Percentiles rank a stretch among this genome's conserved stretches.
phyloP scores from a whole-genome alignment of 345 rosid species.

The Eucalyptus decipiens region DNA sequence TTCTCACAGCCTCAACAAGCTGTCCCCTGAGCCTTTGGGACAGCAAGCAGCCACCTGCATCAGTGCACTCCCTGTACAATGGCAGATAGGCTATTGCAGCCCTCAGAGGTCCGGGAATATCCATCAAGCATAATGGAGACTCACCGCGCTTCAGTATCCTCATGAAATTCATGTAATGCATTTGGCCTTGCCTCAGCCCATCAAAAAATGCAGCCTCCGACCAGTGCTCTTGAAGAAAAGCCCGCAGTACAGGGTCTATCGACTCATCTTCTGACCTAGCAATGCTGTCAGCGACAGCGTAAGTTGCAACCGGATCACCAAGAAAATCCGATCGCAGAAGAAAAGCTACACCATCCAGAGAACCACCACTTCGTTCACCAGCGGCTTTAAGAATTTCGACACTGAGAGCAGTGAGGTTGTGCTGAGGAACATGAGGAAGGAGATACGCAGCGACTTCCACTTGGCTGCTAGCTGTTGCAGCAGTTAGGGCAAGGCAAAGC shows the following conservation, averaged over 20 bases:
- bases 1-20: slow-evolving; percentile 65
- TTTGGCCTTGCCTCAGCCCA: slow-evolving; percentile 61
- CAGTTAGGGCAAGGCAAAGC: slow-evolving; percentile 89
- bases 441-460: slow-evolving; percentile 76
- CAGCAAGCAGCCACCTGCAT: slow-evolving; percentile 45
- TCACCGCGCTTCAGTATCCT: slow-evolving; percentile 58
- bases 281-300: slow-evolving; percentile 80
- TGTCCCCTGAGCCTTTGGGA: slow-evolving; percentile 80
- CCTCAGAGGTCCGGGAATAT: slow-evolving; percentile 71
- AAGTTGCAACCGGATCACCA: slow-evolving; percentile 74
- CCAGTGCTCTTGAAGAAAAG: slow-evolving; percentile 77
- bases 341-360: slow-evolving; percentile 87
- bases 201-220: slow-evolving; percentile 77
- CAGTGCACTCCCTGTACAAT: slow-evolving; percentile 65
- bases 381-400: slow-evolving; percentile 91
- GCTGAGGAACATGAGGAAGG: slow-evolving; percentile 83
- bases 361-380: slow-evolving; percentile 88
- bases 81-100: slow-evolving; percentile 78
- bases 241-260: slow-evolving; percentile 58
- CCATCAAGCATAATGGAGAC: slow-evolving; percentile 61
- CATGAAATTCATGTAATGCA: slow-evolving; percentile 54
- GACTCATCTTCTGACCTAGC: slow-evolving; percentile 78
- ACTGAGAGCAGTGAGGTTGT: slow-evolving; percentile 84
- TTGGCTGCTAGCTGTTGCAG: slow-evolving; percentile 94
- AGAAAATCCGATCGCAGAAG: slow-evolving; percentile 80